A percentile compares a stretch with the other conserved stretches of the same genome.
These are phyloP conservation scores for Halophytophthora batemanensis DNA, from an alignment of 352 stramenopile species.

Conservation along the genomic window DNA sequence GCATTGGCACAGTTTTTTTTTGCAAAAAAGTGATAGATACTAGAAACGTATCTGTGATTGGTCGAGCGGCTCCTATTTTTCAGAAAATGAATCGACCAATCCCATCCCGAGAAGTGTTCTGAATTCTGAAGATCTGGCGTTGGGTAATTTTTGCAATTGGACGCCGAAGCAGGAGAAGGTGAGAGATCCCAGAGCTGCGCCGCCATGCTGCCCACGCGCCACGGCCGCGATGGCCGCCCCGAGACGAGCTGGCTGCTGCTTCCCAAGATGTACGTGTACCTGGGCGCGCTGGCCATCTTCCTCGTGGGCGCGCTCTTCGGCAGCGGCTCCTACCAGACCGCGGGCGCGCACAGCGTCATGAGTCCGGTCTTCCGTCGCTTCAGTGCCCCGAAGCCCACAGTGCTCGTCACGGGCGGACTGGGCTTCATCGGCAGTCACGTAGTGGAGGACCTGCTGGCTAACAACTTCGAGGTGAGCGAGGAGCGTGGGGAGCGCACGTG, in stretches of 20 bases:
- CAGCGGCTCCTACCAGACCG: conserved; percentile 51
- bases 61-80: too few species aligned
- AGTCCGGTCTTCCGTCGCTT: too few species aligned
- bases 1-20: too few species aligned
- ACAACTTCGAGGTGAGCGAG: conserved; percentile 64
- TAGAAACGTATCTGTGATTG: too few species aligned
- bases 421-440: conserved; percentile 87
- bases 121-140: too few species aligned
- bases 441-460: conserved; percentile 72
- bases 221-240: conserved; percentile 32
- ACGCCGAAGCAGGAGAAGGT: not conserved
- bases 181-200: conserved; percentile 9
- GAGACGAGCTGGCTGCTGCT: conserved; percentile 73
- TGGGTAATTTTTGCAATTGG: too few species aligned
- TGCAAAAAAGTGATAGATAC: too few species aligned
- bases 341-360: conserved; percentile 26
- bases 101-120: too few species aligned
- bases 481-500: not conserved
- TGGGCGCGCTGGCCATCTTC: conserved; percentile 64
- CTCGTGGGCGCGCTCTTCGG: conserved; percentile 62
- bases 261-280: conserved; percentile 67
- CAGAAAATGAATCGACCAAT: too few species aligned
- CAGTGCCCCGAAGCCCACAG: conserved; percentile 40
- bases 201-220: conserved; percentile 34
- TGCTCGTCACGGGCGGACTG: conserved; percentile 77